Conservation (phyloP, 805 yeast species). For the Ogataea neopini region DNA sequence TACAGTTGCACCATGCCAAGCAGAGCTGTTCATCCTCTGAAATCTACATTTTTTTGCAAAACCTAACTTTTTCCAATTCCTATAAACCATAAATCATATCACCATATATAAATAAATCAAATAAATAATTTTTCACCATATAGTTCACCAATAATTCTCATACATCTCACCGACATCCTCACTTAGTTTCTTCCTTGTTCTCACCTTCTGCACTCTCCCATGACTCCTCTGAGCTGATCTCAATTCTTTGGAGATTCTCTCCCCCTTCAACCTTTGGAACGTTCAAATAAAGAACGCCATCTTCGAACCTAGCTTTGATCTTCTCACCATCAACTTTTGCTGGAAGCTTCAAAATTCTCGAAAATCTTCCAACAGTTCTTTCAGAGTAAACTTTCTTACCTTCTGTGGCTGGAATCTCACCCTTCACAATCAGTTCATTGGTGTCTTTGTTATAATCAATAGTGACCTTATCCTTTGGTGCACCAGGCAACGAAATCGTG, state of each 20-base stretch:
- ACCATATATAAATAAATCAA: too few relatives aligned
- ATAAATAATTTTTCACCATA: too few relatives aligned
- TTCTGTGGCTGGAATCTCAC: conserved; percentile 39
- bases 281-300: conserved; percentile 42
- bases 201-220: too few relatives aligned
- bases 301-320: conserved; percentile 45
- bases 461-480: conserved; percentile 42
- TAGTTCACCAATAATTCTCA: too few relatives aligned
- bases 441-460: conserved; percentile 48
- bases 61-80: too few relatives aligned
- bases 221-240: conserved; percentile 18
- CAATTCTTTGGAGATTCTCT: conserved; percentile 25
- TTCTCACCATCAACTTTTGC: conserved; percentile 43
- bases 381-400: conserved; percentile 24
- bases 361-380: conserved; percentile 35
- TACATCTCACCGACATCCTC: too few relatives aligned
- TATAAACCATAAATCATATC: too few relatives aligned
- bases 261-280: conserved; percentile 40
- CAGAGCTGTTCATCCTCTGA: too few relatives aligned
- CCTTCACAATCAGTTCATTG: conserved; percentile 44
- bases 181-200: too few relatives aligned
- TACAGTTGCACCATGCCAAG: too few relatives aligned
- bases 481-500: conserved; percentile 50
- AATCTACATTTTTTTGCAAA: too few relatives aligned
- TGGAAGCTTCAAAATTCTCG: conserved; percentile 45